phyloP scores from a whole-genome alignment of 371 early-diverging fungal species.

The Spraguea lophii region DNA sequence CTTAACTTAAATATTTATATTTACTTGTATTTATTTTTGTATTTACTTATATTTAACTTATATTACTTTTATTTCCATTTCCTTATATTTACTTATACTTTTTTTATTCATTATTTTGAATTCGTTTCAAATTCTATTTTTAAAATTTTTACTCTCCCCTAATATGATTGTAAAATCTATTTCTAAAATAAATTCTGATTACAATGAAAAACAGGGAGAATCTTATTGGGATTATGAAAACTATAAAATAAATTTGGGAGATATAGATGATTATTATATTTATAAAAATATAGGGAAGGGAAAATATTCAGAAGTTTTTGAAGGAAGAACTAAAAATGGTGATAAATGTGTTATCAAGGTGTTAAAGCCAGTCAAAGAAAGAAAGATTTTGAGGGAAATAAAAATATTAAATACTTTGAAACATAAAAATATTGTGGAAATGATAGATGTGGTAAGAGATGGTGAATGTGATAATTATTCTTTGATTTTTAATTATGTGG shows the following conservation, averaged over 20 bases:
- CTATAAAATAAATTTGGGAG: slow-evolving; percentile 31
- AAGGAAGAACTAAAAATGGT: slow-evolving; percentile 61
- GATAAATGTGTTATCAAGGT: slow-evolving; percentile 86
- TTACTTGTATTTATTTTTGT: no score
- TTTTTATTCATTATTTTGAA: no score
- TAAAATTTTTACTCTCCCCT: no score
- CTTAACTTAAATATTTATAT: no score
- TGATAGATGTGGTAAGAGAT: slow-evolving; percentile 80
- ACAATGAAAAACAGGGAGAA: slow-evolving; percentile 16
- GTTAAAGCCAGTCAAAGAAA: slow-evolving; percentile 88
- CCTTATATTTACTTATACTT: no score
- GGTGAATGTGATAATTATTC: slow-evolving; percentile 67
- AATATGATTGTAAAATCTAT: slow-evolving; percentile 17
- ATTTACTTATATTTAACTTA: no score
- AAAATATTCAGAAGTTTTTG: slow-evolving; percentile 97
- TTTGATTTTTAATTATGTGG: slow-evolving; percentile 80
- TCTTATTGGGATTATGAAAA: slow-evolving; percentile 38
- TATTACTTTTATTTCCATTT: no score
- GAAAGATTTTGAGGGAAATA: slow-evolving; percentile 94
- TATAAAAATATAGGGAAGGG: slow-evolving; percentile 83
- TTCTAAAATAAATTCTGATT: slow-evolving; percentile 23
- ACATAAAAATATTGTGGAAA: slow-evolving; percentile 69
- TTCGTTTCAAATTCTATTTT: no score
- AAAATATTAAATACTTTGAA: slow-evolving; percentile 86
- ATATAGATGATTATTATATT: slow-evolving; percentile 73